phyloP scores from a whole-genome alignment of 768 basidiomycete genomes.

The Naganishia kalamii region DNA sequence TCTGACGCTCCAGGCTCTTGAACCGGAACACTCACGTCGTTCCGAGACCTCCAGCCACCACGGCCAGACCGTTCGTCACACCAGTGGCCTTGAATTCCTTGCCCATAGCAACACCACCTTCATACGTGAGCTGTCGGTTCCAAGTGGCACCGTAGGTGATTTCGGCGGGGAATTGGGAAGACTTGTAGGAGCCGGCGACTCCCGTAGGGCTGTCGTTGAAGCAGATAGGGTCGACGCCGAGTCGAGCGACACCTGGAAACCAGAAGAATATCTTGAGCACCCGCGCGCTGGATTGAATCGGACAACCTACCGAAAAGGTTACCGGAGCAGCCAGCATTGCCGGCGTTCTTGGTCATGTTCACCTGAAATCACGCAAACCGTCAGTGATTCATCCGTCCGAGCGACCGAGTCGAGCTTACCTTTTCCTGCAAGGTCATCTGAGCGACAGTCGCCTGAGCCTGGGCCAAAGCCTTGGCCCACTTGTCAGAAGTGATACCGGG shows the following conservation, averaged over 20 bases:
- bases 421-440: constrained; percentile 43
- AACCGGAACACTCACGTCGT: not conserved
- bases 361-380: not conserved
- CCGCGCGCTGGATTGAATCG: constrained; percentile 33
- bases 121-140: constrained; percentile 67
- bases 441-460: constrained; percentile 26
- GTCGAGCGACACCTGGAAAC: constrained; percentile 32
- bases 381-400: not conserved
- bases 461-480: constrained; percentile 29
- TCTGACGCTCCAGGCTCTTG: not conserved
- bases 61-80: constrained; percentile 1
- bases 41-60: not conserved
- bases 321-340: constrained; percentile 11
- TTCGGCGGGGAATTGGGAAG: constrained; percentile 39
- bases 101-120: constrained; percentile 70
- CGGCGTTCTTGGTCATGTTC: constrained; percentile 17
- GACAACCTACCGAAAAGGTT: constrained; percentile 15
- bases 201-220: constrained; percentile 32
- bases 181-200: constrained; percentile 39
- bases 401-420: constrained; percentile 24
- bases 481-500: not conserved
- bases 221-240: constrained; percentile 28
- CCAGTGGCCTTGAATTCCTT: constrained; percentile 67
- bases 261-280: constrained; percentile 24
- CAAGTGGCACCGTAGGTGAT: constrained; percentile 48